Percentiles rank a stretch among this genome's conserved stretches.
Conservation (phyloP, 2,329 filamentous ascomycete genomes). For the Xylaria sp. region DNA sequence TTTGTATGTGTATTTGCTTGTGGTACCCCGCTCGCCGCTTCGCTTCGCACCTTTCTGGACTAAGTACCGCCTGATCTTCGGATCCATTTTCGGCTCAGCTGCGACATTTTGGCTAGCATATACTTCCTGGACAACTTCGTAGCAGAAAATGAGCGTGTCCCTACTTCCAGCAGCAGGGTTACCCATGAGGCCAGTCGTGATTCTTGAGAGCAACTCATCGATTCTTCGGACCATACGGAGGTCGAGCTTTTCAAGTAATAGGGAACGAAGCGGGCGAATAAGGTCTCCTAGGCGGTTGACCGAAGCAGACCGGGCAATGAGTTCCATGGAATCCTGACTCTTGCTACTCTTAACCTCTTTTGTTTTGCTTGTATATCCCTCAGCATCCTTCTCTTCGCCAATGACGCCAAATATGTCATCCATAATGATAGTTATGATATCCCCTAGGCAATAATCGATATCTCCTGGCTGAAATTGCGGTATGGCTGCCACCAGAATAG, state of each 20-base stretch:
- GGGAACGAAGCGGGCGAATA: conserved; percentile 75
- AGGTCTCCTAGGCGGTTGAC: conserved; percentile 75
- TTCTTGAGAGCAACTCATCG: conserved; percentile 83
- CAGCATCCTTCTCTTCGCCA: conserved; percentile 95
- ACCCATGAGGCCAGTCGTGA: conserved; percentile 80
- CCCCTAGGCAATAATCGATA: conserved; percentile 82
- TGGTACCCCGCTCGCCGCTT: conserved; percentile 71
- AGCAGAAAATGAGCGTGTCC: conserved; percentile 91
- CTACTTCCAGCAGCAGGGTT: conserved; percentile 80
- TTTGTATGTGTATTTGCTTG: conserved; percentile 84
- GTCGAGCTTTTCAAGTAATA: conserved; percentile 84
- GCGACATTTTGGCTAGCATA: conserved; percentile 68
- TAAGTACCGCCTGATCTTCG: conserved; percentile 73
- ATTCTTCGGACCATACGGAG: conserved; percentile 85
- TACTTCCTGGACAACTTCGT: conserved; percentile 87
- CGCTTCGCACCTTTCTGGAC: conserved; percentile 81
- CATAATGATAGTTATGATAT: conserved; percentile 86
- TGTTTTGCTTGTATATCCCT: conserved; percentile 93
- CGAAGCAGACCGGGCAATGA: conserved; percentile 83
- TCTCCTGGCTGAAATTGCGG: conserved; percentile 79
- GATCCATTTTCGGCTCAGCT: conserved; percentile 62
- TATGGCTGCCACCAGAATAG: conserved; percentile 78
- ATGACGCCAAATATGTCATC: conserved; percentile 94
- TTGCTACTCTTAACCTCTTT: conserved; percentile 98
- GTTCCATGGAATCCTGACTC: conserved; percentile 96